A percentile compares a stretch with the other conserved stretches of the same genome.
Evolutionary conservation across 805 yeast species (phyloP).

Genomic region (Diddensiella transvaalensis): DNA sequence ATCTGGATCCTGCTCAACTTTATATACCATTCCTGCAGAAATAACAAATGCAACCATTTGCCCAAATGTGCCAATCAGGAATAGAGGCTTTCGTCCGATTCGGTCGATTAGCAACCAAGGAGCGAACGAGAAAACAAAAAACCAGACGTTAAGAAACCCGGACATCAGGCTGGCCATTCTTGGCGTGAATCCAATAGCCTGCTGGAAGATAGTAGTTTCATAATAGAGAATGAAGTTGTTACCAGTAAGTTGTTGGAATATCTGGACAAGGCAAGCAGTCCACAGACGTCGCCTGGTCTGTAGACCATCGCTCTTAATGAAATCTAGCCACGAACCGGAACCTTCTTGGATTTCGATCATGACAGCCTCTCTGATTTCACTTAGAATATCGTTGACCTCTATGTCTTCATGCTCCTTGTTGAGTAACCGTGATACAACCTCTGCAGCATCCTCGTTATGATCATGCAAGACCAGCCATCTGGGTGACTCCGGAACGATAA

Average conservation of each 20-base stretch:
- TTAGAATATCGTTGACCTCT: not conserved
- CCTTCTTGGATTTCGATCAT: slow-evolving; percentile 6
- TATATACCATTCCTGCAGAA: slow-evolving; percentile 12
- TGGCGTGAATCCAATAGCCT: slow-evolving; percentile 16
- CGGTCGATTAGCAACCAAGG: slow-evolving; percentile 15
- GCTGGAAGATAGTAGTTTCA: slow-evolving; percentile 15
- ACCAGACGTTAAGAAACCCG: slow-evolving; percentile 11
- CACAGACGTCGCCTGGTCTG: slow-evolving; percentile 13
- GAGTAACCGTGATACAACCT: slow-evolving; percentile 7
- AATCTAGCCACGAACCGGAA: slow-evolving; percentile 12
- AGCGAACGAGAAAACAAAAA: slow-evolving; percentile 15
- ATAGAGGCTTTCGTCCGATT: slow-evolving; percentile 8
- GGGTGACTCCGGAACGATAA: slow-evolving; percentile 11
- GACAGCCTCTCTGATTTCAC: slow-evolving; percentile 10
- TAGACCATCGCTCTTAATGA: slow-evolving; percentile 3
- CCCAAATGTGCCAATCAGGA: slow-evolving; percentile 11
- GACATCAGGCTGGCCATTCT: slow-evolving; percentile 12
- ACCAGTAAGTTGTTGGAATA: slow-evolving; percentile 11
- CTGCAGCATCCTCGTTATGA: slow-evolving; percentile 7
- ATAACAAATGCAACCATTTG: slow-evolving; percentile 12
- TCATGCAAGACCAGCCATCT: slow-evolving; percentile 12
- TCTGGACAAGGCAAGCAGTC: slow-evolving; percentile 11
- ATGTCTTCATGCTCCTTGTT: slow-evolving; percentile 1
- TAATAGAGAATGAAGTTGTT: slow-evolving; percentile 9
- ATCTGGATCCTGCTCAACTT: slow-evolving; percentile 7